Evolutionary conservation across 352 stramenopile genomes (phyloP).

Genomic region (Nothophytophthora sp.): DNA sequence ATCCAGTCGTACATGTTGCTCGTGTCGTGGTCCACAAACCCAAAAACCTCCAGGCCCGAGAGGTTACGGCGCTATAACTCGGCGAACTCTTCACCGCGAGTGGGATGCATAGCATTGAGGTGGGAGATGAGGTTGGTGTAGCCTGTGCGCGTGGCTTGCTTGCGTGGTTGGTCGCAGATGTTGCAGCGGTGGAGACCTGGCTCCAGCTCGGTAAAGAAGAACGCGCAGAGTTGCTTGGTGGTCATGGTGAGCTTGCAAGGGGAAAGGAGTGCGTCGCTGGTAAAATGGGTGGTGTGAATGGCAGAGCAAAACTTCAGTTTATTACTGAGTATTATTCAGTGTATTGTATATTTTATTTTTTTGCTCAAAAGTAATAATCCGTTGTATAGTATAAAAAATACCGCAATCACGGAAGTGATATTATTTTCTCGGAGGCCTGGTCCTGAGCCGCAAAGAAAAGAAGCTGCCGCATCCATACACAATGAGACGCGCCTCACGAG

Average conservation of each 20-base stretch:
- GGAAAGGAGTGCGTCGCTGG: too few species aligned
- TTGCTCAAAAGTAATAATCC: slow-evolving; percentile 1
- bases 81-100: slow-evolving; percentile 3
- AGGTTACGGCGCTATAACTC: slow-evolving; percentile 10
- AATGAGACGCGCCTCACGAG: too few species aligned
- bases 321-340: slow-evolving; percentile 3
- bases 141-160: slow-evolving; percentile 14
- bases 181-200: slow-evolving; percentile 15
- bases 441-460: too few species aligned
- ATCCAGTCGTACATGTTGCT: slow-evolving; percentile 19
- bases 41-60: slow-evolving; percentile 10
- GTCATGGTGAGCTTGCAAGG: slow-evolving; percentile 3
- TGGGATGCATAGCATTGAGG: slow-evolving; percentile 4
- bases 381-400: slow-evolving; percentile 3
- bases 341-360: neutral
- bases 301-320: too few species aligned
- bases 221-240: slow-evolving; percentile 6
- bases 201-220: slow-evolving; percentile 13
- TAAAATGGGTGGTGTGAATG: neutral
- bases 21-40: slow-evolving; percentile 15
- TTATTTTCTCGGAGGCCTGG: too few species aligned
- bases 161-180: slow-evolving; percentile 16
- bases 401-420: slow-evolving; percentile 5
- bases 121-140: slow-evolving; percentile 16
- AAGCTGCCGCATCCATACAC: too few species aligned